These are phyloP conservation scores for Eucalyptus albens DNA, from an alignment of 345 rosid species.

Conservation along the genomic window DNA sequence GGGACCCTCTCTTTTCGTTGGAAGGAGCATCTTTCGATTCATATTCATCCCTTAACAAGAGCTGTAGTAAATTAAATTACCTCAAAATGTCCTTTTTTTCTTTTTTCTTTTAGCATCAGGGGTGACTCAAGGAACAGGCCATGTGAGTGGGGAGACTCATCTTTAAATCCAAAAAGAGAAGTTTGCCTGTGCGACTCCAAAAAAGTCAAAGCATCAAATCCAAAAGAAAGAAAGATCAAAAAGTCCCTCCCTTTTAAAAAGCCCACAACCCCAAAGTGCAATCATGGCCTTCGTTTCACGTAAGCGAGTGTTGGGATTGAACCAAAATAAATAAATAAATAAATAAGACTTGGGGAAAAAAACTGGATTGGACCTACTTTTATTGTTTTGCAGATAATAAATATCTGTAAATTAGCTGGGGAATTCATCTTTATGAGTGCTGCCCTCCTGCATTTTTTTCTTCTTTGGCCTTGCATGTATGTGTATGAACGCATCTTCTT, in stretches of 20 bases:
- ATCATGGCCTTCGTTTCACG: background rate
- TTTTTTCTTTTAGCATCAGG: background rate
- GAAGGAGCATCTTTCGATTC: background rate
- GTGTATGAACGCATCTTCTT: background rate
- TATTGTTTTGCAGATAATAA: background rate
- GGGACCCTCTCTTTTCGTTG: conserved; percentile 1
- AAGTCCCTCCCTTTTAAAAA: background rate
- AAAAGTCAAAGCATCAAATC: conserved; percentile 1
- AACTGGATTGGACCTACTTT: background rate
- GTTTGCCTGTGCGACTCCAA: background rate
- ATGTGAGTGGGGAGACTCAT: conserved; percentile 7
- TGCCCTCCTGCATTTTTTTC: background rate
- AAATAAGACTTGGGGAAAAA: background rate
- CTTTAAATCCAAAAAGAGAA: conserved; percentile 12
- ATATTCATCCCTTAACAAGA: background rate
- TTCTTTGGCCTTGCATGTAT: background rate
- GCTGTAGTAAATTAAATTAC: background rate
- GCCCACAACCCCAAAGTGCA: background rate
- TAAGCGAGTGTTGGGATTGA: background rate
- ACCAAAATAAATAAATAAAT: background rate
- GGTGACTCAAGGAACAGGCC: conserved; percentile 6
- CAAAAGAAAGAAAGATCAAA: background rate
- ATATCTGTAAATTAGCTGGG: background rate
- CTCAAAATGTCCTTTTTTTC: background rate
- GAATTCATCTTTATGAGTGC: background rate